Evolutionary conservation across 2,329 filamentous ascomycete species (phyloP).

Genomic region (Monilinia polystroma): DNA sequence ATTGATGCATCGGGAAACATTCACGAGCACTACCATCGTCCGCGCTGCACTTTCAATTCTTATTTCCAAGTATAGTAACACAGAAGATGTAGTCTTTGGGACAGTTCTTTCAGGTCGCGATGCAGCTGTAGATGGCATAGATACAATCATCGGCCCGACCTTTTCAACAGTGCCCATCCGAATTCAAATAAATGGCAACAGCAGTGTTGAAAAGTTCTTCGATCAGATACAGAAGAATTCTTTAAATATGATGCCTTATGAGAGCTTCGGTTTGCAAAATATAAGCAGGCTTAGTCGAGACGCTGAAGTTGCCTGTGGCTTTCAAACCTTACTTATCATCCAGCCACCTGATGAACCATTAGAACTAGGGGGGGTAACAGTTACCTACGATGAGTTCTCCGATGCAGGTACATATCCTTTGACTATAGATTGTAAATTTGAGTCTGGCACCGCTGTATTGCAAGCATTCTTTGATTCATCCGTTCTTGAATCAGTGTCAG

Average conservation of each 20-base stretch:
- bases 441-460: background rate
- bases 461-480: background rate
- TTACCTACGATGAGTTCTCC: background rate
- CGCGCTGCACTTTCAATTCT: slow-evolving; percentile 18
- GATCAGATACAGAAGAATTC: background rate
- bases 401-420: background rate
- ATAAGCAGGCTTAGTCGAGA: background rate
- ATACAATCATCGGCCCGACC: slow-evolving; percentile 40
- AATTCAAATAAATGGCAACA: background rate
- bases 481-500: background rate
- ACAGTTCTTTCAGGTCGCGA: slow-evolving; percentile 41
- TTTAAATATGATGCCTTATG: background rate
- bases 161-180: slow-evolving; percentile 16
- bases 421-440: background rate
- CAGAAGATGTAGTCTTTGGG: slow-evolving; percentile 41
- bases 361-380: background rate
- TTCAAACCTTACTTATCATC: background rate
- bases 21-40: background rate
- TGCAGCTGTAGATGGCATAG: slow-evolving; percentile 38
- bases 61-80: slow-evolving; percentile 38
- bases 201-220: background rate
- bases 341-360: background rate
- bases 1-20: background rate
- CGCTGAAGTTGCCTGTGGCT: background rate
- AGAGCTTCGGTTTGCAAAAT: background rate